Conservation (phyloP, 371 early-diverging fungal species). For the Mortierella sp. region DNA sequence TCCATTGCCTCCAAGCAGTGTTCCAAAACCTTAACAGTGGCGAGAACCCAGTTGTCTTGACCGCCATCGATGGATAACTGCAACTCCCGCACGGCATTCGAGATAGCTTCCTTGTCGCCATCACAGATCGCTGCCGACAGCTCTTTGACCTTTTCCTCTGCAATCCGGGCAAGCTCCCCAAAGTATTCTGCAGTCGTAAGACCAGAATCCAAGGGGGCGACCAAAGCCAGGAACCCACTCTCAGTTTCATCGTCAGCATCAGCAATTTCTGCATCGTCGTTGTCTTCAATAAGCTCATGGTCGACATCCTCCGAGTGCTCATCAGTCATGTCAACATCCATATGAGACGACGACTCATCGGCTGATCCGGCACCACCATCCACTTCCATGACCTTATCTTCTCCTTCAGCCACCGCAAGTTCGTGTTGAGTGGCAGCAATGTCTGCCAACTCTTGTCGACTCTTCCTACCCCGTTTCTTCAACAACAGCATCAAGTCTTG, state of each 20-base stretch:
- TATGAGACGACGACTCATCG: slow-evolving; percentile 10
- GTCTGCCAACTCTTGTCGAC: slow-evolving; percentile 53
- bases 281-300: slow-evolving; percentile 9
- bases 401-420: slow-evolving; percentile 5
- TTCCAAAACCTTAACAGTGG: slow-evolving; percentile 23
- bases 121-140: slow-evolving; percentile 36
- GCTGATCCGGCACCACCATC: slow-evolving; percentile 11
- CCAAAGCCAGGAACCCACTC: slow-evolving; percentile 24
- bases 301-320: slow-evolving; percentile 12
- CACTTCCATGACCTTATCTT: slow-evolving; percentile 30
- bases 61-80: not conserved
- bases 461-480: slow-evolving; percentile 54
- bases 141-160: slow-evolving; percentile 28
- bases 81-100: slow-evolving; percentile 15
- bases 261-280: not conserved
- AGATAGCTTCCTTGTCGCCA: slow-evolving; percentile 33
- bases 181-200: slow-evolving; percentile 27
- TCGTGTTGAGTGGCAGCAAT: slow-evolving; percentile 47
- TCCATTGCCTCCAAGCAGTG: slow-evolving; percentile 42
- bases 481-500: slow-evolving; percentile 32
- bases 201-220: slow-evolving; percentile 16
- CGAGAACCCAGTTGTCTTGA: not conserved
- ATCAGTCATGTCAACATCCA: slow-evolving; percentile 30
- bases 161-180: slow-evolving; percentile 22
- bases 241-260: not conserved